Base-by-base conservation (phyloP, 2,329 filamentous ascomycete genomes). In the Monosporascus sp. region DNA sequence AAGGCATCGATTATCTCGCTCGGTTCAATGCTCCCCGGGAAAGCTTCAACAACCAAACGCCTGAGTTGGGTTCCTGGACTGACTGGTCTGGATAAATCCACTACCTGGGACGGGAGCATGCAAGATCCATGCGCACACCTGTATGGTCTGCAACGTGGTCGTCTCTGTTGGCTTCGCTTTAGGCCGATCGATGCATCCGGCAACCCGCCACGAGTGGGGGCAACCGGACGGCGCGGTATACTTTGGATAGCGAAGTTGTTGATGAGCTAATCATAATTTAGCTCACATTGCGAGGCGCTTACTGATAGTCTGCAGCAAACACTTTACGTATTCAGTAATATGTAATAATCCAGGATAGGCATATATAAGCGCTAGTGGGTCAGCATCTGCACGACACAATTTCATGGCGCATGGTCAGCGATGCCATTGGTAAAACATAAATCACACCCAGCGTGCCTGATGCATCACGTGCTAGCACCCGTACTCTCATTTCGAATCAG, bases 91-190 rank as follows among this genome's bases (percentile, higher is more conserved):
- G n/a, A 24, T 43, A 24, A 18, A 18, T 25, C n/a, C 41, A 55
- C 36, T 52, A 50, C 43, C 22, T 46, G 52, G 57, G 57, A 58
- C 63, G 57, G 62, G 61, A 62, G 57, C 50, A 38, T 60, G 57
- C 59, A 63, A 62, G 60, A 35, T 35, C 9, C 14, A 60, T 56
- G 57, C 59, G 55, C 60, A 58, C 55, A 57, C 54, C 61, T 61
- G 60, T 51, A 53, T 57, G 44, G 59, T 57, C 49, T 67, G 68
- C 69, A 69, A 71, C 69, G 69, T 72, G 69, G 67, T 64, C 68
- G 61, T 58, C 68, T 66, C 65, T 56, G 63, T 63, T 67, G 67
- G 67, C 67, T 66, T 65, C 60, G 61, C 60, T 66, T 57, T 59
- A 60, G 55, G 38, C 48, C 51, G 27, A 53, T 47, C 51, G 52